Evolutionary conservation across 1,139 yeast species (phyloP), one percentile per base, ranked within the genome.

Genomic region (Geotrichum bryndzae): DNA sequence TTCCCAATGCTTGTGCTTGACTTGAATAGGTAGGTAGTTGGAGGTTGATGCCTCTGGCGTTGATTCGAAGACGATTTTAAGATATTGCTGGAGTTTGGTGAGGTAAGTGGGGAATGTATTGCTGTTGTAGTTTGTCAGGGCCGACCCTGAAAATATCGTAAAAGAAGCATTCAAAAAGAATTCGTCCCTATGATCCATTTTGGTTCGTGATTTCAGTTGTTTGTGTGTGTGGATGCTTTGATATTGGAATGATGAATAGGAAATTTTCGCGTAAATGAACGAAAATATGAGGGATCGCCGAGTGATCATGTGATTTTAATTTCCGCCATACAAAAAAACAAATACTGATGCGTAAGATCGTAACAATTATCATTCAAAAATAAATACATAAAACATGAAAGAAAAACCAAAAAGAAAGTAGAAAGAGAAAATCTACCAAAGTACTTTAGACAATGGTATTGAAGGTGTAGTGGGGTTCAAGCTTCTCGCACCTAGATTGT

Each of bases 111-210:
- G 13, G 6, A 31, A 22, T 7, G 11, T n/a, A 25, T 13, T 33
- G 8, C n/a, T 10, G 8, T 23, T 22, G 27, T 53, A 38, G n/a
- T 35, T 35, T 25, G 25, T 10, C 15, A 53, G 25, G 4, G n/a
- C 29, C 18, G 62, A 51, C 10, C 57, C 59, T 8, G 58, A 52
- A 11, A 51, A 46, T 11, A 59, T 31, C 2, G 62, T 52, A 23
- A 59, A 53, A 2, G 62, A 56, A 13, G 59, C 58, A 41, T 59
- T 55, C 6, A 55, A 52, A 31, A 59, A 59, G 35, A 59, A 59
- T n/a, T 59, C 59, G 52, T 59, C 62, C 10, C 41, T 35, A 35
- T 35, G 41, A 4, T 35, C 41, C 41, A 35, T 35, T 4, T 35
- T 35, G n/a, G 41, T 35, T 35, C 13, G 41, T 35, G 41, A 35